Percentiles rank a stretch among this genome's conserved stretches.
Conservation (phyloP, 208 protist species). For the Acanthamoeba lenticulata region DNA sequence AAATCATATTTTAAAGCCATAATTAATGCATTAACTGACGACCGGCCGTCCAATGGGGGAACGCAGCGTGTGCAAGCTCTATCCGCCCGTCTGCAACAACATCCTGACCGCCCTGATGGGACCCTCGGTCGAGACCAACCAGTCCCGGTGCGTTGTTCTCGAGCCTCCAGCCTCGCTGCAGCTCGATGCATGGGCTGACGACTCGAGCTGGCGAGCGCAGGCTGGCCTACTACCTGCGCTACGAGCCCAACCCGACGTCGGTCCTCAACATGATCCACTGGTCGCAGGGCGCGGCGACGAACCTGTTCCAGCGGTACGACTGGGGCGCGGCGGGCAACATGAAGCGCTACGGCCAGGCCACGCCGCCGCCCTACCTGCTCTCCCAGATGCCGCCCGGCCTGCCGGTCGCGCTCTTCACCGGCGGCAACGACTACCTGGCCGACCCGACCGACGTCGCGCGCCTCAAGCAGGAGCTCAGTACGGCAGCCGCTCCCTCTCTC, state of each 20-base stretch:
- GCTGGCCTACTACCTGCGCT: conserved; percentile 15
- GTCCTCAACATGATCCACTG: conserved; percentile 62
- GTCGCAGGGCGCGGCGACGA: not conserved
- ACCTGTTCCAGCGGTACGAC: conserved; percentile 25
- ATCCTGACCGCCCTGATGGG: not conserved
- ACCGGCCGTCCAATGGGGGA: too few relatives aligned
- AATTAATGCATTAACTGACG: too few relatives aligned
- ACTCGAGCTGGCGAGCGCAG: too few relatives aligned
- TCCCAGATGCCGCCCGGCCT: conserved; percentile 1
- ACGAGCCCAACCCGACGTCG: conserved; percentile 42
- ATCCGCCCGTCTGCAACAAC: conserved; percentile 26
- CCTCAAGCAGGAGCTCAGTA: not conserved
- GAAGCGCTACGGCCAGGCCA: conserved; percentile 16
- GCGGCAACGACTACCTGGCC: conserved; percentile 59
- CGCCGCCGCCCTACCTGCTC: conserved; percentile 36
- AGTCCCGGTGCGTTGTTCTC: not conserved
- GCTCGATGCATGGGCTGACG: not conserved
- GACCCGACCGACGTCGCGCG: conserved; percentile 27
- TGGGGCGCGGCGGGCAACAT: conserved; percentile 43
- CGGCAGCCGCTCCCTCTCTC: not conserved
- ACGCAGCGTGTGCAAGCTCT: conserved; percentile 4
- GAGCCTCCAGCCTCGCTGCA: not conserved
- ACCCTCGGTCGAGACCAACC: conserved; percentile 25
- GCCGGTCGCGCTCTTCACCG: conserved; percentile 57
- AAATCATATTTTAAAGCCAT: too few relatives aligned